Conservation (phyloP, 2,329 filamentous ascomycete genomes). For the Penicillium freii region DNA sequence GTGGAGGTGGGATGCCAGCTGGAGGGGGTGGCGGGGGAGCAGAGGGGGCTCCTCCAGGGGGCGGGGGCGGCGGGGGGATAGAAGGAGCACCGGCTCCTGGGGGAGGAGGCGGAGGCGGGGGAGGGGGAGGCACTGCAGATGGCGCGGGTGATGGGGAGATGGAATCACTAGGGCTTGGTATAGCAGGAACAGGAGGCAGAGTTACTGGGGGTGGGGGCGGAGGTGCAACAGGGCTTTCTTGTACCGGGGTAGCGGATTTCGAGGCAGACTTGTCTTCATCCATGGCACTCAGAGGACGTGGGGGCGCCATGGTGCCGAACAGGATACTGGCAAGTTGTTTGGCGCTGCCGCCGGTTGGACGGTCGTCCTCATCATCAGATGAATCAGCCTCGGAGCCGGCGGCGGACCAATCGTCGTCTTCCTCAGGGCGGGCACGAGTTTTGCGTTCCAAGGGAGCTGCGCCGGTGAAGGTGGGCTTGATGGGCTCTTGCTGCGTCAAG, state of each 20-base stretch:
- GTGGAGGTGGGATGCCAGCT: constrained; percentile 42
- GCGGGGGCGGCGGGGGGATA: constrained; percentile 46
- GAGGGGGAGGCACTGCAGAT: constrained; percentile 32
- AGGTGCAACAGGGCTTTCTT: constrained; percentile 39
- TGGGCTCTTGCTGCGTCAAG: constrained; percentile 59
- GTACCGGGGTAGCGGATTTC: constrained; percentile 47
- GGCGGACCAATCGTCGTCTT: constrained; percentile 75
- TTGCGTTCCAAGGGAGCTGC: constrained; percentile 48
- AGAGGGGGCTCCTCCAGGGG: constrained; percentile 29
- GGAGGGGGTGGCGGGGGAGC: constrained; percentile 35
- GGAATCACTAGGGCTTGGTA: constrained; percentile 24
- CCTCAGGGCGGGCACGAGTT: constrained; percentile 59
- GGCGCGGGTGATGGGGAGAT: constrained; percentile 31
- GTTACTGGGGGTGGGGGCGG: constrained; percentile 51
- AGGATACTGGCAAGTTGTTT: constrained; percentile 92
- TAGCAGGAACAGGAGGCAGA: constrained; percentile 29
- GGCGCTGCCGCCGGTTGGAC: constrained; percentile 75
- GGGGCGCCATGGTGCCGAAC: constrained; percentile 95
- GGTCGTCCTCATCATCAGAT: constrained; percentile 69
- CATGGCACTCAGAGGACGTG: constrained; percentile 79
- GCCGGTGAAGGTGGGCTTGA: constrained; percentile 52
- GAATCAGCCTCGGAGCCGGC: constrained; percentile 75
- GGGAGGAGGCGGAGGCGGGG: constrained; percentile 39
- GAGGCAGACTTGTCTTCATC: constrained; percentile 62
- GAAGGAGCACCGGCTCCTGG: constrained; percentile 40